Base-by-base conservation (phyloP, 331 rosid species). In the Prunus yedoensis region DNA sequence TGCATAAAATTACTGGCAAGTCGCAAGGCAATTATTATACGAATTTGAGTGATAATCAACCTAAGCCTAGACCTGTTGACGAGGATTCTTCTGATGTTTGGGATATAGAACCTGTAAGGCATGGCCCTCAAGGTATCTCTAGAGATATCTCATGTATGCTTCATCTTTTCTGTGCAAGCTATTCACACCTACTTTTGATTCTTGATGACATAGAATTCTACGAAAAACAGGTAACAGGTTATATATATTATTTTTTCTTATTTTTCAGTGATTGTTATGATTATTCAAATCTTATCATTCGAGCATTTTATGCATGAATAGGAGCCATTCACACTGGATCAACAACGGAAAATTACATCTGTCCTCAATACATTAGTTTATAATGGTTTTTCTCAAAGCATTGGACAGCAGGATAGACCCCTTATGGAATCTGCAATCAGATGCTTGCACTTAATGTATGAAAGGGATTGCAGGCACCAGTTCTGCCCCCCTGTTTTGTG, bases 201-300 rank as follows among this genome's bases (percentile, higher is more conserved):
- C 93, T 94, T 63, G 97, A 94, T 79, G 99, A 94, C 87, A 90
- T 94, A 79, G 99, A 94, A 85, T 94, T 94, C 87, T 92, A 94
- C 25, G 97, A 94, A 83, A 94, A 90, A 76, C 94, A 94, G 97
- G 99, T 93, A 83, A 71, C 63, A 8, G 27, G 16, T 10, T 74
- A 1, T 32, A 32, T 32, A 32, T 32, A 58, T 51, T 38, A 59
- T 16, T 62, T 56, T 49, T 32, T 58, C 50, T 76, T 17, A 14
- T n/a, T 35, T 8, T 9, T 3, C 41, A 59, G 3, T 43, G 28
- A 63, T 35, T 62, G 38, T 72, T 67, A 82, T n/a, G 50, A 43
- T 21, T 67, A 5, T 10, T 66, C 73, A 51, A 65, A 78, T 58
- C 66, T 59, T 15, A 71, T 83, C 27, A 75, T 58, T 57, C 63